Conservation (phyloP, 192 early-diverging fungal genomes). For the Glomus cerebriforme region DNA sequence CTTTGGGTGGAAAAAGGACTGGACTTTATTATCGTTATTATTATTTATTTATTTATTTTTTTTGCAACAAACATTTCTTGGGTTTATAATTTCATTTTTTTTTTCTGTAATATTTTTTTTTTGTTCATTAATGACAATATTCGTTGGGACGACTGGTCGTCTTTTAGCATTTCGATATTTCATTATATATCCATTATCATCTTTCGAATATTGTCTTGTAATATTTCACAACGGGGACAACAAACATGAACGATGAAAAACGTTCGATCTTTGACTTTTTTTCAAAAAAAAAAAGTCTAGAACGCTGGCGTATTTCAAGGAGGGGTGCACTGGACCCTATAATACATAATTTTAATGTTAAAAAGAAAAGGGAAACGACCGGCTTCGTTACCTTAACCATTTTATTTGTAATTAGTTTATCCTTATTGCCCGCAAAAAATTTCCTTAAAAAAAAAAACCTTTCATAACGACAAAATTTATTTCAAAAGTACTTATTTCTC, state of each 20-base stretch:
- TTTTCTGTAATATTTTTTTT: constrained; percentile 13
- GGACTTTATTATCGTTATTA: constrained; percentile 30
- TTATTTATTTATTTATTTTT: neutral
- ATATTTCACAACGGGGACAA: constrained; percentile 33
- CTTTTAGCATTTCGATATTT: constrained; percentile 3
- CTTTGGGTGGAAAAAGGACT: constrained; percentile 33
- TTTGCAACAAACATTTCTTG: constrained; percentile 11
- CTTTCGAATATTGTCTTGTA: constrained; percentile 26
- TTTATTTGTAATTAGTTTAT: constrained; percentile 9
- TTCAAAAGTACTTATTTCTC: constrained; percentile 6
- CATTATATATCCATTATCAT: neutral
- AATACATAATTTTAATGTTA: neutral
- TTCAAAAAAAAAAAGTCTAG: neutral
- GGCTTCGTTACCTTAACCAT: constrained; percentile 4
- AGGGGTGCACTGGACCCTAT: neutral
- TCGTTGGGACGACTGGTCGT: constrained; percentile 22
- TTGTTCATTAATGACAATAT: constrained; percentile 17
- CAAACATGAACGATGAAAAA: neutral
- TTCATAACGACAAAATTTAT: neutral
- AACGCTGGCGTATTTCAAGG: neutral
- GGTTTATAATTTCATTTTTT: constrained; percentile 12
- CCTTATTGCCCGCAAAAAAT: neutral
- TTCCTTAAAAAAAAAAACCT: neutral
- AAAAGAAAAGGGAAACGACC: constrained; percentile 19
- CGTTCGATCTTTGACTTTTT: constrained; percentile 2